These are phyloP conservation scores for Talaromyces sp. DNA, from an alignment of 2,329 filamentous ascomycete genomes.

Conservation along the genomic window DNA sequence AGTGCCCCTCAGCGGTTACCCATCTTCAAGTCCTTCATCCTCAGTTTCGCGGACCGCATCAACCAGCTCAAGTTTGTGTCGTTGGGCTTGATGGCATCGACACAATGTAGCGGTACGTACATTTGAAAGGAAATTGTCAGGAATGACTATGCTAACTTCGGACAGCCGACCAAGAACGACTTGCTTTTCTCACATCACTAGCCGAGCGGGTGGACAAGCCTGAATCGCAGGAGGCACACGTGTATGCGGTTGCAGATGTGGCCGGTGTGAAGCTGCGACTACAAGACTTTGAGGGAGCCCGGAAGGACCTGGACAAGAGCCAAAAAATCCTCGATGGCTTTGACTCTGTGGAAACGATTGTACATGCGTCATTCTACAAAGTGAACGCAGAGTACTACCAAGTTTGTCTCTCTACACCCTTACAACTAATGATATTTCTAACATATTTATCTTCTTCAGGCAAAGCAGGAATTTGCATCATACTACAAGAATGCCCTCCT, in stretches of 20 bases:
- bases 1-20: slow-evolving; percentile 80
- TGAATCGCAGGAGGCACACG: slow-evolving; percentile 89
- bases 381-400: slow-evolving; percentile 94
- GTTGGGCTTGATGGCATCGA: slow-evolving; percentile 79
- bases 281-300: slow-evolving; percentile 72
- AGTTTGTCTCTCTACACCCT: slow-evolving; percentile 37
- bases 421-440: neutral
- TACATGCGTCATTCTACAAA: slow-evolving; percentile 94
- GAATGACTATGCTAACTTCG: neutral
- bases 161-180: slow-evolving; percentile 79
- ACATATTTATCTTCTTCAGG: slow-evolving; percentile 32
- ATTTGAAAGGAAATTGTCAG: slow-evolving; percentile 2
- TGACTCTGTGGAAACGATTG: slow-evolving; percentile 90
- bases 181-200: slow-evolving; percentile 77
- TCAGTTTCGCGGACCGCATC: slow-evolving; percentile 96
- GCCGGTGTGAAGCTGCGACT: slow-evolving; percentile 81
- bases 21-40: slow-evolving; percentile 91
- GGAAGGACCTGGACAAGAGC: slow-evolving; percentile 79
- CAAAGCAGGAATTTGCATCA: slow-evolving; percentile 85
- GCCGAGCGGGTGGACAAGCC: slow-evolving; percentile 86
- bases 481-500: slow-evolving; percentile 98
- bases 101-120: slow-evolving; percentile 58
- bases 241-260: slow-evolving; percentile 87
- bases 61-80: slow-evolving; percentile 97
- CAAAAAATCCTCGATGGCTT: slow-evolving; percentile 86